Base-by-base conservation (phyloP, 169 alveolate genomes). In the Fabrea salina region DNA sequence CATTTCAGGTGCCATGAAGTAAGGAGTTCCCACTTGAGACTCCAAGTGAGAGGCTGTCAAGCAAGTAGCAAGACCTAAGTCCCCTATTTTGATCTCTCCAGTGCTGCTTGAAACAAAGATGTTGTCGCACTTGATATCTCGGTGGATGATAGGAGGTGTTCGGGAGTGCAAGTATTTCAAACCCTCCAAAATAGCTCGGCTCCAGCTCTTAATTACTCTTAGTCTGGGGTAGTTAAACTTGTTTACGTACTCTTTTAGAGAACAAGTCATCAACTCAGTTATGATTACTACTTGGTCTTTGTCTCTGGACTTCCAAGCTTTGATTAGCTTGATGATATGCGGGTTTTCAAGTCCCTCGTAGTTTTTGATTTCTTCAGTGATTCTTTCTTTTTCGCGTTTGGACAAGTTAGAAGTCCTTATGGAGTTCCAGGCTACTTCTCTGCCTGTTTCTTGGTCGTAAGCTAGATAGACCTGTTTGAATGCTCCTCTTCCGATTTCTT, bases 1-100 rank as follows among this genome's bases (percentile, higher is more conserved):
- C 41, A 96, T 88, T 80, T 96, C 98, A 67, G 98, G 98, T 1
- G 98, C 97, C 91, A 95, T 94, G 86, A 92, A 96, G 80, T 93
- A 97, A 49, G 96, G 96, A 19, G 98, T 94, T 41, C 97, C 97
- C 27, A 92, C 84, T 13, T 93, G 88, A 47, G 95, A 86, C 37
- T 56, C 33, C 19, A 61, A 61, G 19, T 70, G 59, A 0, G 59
- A 25, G 39, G 27, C 39, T 5, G 41, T 13, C n/a, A 70, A 37
- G 13, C 44, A 19, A n/a, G 59, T 70, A n/a, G 67, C 25, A 3
- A 70, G 49, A 25, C 79, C 79, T n/a, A 70, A 35, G 67, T 96
- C 98, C 8, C 97, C 97, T 22, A 94, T 94, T 79, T 88, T 84
- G 13, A 94, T 87, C 75, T 91, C 95, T 27, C 93, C 94, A 64